Evolutionary conservation across 441 rosid species (phyloP), one percentile per base, ranked within the genome.

Genomic region (Adansonia gregorii): DNA sequence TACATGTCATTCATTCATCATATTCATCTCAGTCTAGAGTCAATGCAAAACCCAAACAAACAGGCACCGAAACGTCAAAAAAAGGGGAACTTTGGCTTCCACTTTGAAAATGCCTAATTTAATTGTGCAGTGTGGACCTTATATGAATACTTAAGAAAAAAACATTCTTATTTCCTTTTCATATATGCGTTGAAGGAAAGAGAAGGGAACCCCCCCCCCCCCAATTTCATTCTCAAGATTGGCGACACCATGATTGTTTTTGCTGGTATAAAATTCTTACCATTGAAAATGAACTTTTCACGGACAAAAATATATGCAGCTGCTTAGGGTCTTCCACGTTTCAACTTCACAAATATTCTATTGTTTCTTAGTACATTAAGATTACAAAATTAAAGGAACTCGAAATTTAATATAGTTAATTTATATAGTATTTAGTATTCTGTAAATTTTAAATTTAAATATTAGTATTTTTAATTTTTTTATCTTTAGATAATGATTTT

Each of bases 161-260:
- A 63, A 17, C 58, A 41, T 31, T 59, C 54, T 22, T 51, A 31
- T 69, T 49, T 55, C 20, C 48, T 48, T 71, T 58, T 66, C 74
- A 68, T 60, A 59, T 48, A 73, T 65, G 61, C 56, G 52, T 49
- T 55, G 75, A 56, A 55, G 10, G 49, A 46, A 46, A 46, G 49
- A 59, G 75, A 52, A 58, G 19, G 20, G 24, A 63, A 51, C 17
- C 9, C 11, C 56, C 65, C 27, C 27, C 27, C 27, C 17, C 9
- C 11, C 56, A 59, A n/a, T 20, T 49, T 51, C 73, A 6, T 51
- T 56, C 64, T 63, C 83, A 83, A 79, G 20, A 71, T 24, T 79
- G 83, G 77, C 69, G 85, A 83, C 85, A 84, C 67, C 78, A 84
- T 86, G 51, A 84, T 84, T 79, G 68, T 71, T 69, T 71, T 43